Conservation (phyloP, 2,329 filamentous ascomycete genomes). For the Samsoniella hepiali region DNA sequence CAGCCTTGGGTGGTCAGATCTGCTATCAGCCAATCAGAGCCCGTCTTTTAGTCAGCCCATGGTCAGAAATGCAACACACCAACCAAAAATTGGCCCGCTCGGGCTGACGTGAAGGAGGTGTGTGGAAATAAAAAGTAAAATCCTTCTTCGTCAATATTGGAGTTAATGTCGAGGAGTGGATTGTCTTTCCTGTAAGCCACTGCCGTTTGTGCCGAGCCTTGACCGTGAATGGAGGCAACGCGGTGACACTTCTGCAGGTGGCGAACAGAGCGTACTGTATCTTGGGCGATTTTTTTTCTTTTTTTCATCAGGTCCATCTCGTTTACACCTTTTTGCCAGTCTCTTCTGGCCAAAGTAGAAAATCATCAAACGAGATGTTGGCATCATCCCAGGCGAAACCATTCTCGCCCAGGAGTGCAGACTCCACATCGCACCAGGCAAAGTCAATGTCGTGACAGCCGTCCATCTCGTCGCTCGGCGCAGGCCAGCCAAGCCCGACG, state of each 20-base stretch:
- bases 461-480: not conserved
- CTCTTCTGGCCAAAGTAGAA: slow-evolving; percentile 22
- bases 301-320: not conserved
- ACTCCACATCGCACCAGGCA: slow-evolving; percentile 8
- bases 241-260: not conserved
- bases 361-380: slow-evolving; percentile 22
- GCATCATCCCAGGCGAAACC: slow-evolving; percentile 1
- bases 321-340: not conserved
- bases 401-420: not conserved
- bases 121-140: not conserved
- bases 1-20: not conserved
- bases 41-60: slow-evolving; percentile 32
- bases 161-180: not conserved
- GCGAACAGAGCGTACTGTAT: too few species aligned
- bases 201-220: slow-evolving; percentile 3
- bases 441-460: not conserved
- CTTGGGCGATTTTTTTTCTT: not conserved
- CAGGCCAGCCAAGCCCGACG: not conserved
- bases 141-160: not conserved
- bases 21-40: slow-evolving; percentile 28
- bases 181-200: slow-evolving; percentile 1
- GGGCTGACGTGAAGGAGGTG: not conserved
- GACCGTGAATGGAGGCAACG: not conserved
- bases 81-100: not conserved
- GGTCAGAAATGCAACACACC: not conserved